These are phyloP conservation scores for Chlorociboria aeruginascens DNA, from an alignment of 495 filamentous ascomycete species.

Conservation along the genomic window DNA sequence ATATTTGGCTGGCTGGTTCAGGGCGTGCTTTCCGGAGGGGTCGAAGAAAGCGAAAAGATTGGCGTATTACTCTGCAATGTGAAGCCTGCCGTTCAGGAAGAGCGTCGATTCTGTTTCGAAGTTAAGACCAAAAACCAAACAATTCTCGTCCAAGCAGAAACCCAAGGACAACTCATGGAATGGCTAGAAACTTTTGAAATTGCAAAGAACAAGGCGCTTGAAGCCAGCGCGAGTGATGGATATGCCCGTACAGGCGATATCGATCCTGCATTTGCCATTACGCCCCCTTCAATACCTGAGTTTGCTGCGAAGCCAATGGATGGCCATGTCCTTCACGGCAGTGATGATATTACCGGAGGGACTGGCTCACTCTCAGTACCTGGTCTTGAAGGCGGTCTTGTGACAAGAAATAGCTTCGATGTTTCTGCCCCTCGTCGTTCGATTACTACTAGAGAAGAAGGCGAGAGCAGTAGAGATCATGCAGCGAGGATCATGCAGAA, in stretches of 20 bases:
- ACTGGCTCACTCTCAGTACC: slow-evolving; percentile 55
- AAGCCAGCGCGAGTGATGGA: slow-evolving; percentile 50
- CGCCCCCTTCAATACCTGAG: slow-evolving; percentile 73
- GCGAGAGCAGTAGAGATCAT: slow-evolving; percentile 59
- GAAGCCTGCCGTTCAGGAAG: slow-evolving; percentile 81
- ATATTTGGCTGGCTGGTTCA: slow-evolving; percentile 96
- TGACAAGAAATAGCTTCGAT: slow-evolving; percentile 61
- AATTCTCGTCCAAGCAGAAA: slow-evolving; percentile 84
- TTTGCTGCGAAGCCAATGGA: slow-evolving; percentile 71
- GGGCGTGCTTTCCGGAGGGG: slow-evolving; percentile 68
- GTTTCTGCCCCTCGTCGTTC: slow-evolving; percentile 38
- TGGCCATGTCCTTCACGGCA: slow-evolving; percentile 44
- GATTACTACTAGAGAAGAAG: slow-evolving; percentile 42
- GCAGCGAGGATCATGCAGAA: slow-evolving; percentile 84
- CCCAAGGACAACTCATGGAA: slow-evolving; percentile 74
- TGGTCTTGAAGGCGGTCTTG: slow-evolving; percentile 41
- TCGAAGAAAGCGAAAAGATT: slow-evolving; percentile 91
- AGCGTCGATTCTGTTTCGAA: slow-evolving; percentile 93
- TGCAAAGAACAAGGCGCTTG: slow-evolving; percentile 83
- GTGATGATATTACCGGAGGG: slow-evolving; percentile 36
- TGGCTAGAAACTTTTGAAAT: slow-evolving; percentile 90
- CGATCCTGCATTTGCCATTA: slow-evolving; percentile 89
- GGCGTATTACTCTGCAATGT: slow-evolving; percentile 89
- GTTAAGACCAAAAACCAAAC: slow-evolving; percentile 95
- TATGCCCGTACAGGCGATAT: slow-evolving; percentile 43